Percentiles rank a stretch among this genome's conserved stretches.
Conservation (phyloP, 2,329 filamentous ascomycete genomes). For the Aspergillus sp. region DNA sequence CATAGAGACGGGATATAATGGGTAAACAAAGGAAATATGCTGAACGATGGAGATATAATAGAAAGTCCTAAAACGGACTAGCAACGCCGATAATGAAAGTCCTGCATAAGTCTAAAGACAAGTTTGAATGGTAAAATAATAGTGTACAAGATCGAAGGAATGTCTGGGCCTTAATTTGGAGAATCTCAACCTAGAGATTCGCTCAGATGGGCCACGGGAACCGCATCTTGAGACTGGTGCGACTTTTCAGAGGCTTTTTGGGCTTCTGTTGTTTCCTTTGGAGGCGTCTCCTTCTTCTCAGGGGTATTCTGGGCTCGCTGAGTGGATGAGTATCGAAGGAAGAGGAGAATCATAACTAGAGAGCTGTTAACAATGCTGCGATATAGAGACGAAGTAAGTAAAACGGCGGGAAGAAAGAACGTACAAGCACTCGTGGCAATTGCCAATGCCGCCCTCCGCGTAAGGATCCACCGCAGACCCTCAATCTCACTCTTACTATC, state of each 20-base stretch:
- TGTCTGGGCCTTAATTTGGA: neutral
- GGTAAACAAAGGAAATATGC: neutral
- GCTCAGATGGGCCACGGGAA: conserved; percentile 24
- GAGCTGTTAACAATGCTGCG: conserved; percentile 10
- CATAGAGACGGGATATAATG: neutral
- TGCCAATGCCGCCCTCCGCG: conserved; percentile 62
- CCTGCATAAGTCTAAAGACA: neutral
- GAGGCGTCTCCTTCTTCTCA: conserved; percentile 33
- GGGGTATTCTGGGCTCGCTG: conserved; percentile 37
- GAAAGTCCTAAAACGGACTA: neutral
- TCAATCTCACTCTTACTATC: conserved; percentile 93
- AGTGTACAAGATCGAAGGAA: neutral
- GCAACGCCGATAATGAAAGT: no score
- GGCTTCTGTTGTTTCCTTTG: conserved; percentile 30
- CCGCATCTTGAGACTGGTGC: neutral
- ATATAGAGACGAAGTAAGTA: no score
- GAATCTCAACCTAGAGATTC: conserved; percentile 29
- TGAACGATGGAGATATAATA: neutral
- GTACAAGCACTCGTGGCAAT: conserved; percentile 54
- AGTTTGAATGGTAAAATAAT: neutral
- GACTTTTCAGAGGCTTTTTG: neutral
- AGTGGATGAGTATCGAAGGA: conserved; percentile 46
- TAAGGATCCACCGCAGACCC: conserved; percentile 81
- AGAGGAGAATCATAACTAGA: conserved; percentile 49
- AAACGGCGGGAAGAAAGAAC: conserved; percentile 18